A percentile compares a stretch with the other conserved stretches of the same genome.
phyloP scores from a whole-genome alignment of 306 rosid species.

The Gastrolobium villosum region DNA sequence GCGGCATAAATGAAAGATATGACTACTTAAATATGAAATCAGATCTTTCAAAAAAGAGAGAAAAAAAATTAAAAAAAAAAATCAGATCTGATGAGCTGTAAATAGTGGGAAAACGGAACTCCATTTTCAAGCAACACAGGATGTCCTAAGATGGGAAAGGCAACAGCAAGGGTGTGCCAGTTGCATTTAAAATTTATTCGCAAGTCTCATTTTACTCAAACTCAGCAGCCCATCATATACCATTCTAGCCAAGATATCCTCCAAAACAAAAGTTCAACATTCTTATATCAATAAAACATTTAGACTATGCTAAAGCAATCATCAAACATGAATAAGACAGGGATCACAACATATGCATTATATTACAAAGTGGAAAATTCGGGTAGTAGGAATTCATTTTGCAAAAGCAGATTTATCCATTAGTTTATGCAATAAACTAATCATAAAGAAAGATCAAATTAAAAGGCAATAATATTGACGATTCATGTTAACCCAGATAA shows the following conservation, averaged over 20 bases:
- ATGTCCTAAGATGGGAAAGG: conserved; percentile 15
- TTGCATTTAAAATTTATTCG: conserved; percentile 15
- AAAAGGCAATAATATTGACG: conserved; percentile 5
- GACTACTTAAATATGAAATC: not conserved
- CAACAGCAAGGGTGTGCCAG: conserved; percentile 16
- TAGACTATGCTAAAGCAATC: conserved; percentile 20
- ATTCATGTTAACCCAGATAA: not conserved
- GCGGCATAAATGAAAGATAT: conserved; percentile 28
- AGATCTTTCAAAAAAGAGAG: too few relatives aligned
- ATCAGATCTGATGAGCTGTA: conserved; percentile 14
- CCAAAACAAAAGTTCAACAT: conserved; percentile 18
- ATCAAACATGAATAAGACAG: not conserved
- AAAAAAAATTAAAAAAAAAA: not conserved
- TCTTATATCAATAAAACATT: conserved; percentile 12
- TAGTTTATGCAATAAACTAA: not conserved
- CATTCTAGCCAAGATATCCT: conserved; percentile 24
- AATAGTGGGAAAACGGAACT: conserved; percentile 18
- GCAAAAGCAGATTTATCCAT: not conserved
- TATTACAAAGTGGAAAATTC: not conserved
- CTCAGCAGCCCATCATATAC: conserved; percentile 24
- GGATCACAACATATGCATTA: conserved; percentile 2
- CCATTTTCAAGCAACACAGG: conserved; percentile 2
- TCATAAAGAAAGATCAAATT: conserved; percentile 12
- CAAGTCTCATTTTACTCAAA: conserved; percentile 21
- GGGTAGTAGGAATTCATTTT: not conserved